Base-by-base conservation (phyloP, 169 alveolate species). In the Cryptosporidium ryanae region DNA sequence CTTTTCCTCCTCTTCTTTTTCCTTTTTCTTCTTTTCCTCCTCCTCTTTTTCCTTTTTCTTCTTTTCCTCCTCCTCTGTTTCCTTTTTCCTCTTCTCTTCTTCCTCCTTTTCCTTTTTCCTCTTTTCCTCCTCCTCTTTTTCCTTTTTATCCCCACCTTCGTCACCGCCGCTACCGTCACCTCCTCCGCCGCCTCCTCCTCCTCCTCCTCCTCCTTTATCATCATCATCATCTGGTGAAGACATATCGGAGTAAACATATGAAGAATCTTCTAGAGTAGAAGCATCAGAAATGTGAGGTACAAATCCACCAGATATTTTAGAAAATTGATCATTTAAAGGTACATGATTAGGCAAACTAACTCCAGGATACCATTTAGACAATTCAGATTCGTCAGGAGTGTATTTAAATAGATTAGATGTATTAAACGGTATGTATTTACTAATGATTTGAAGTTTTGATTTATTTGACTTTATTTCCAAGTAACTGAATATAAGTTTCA, bases 291-390 rank as follows among this genome's bases (percentile, higher is more conserved):
- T 8, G 23, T 61, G 65, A 48, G 82, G 82, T 23, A 67, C n/a
- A 49, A 67, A 67, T 2, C 82, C 82, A 44, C 82, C 82, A 67
- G 82, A 49, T 21, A 67, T 54, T 4, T 12, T 46, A 0, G 82
- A 67, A 38, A 67, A 52, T 4, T 21, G n/a, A 21, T 49, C 23
- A 4, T 61, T 18, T 17, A 31, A 18, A 31, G 67, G 27, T 38
- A 10, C 8, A 38, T 38, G 46, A 6, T 38, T 10, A 38, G 46
- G 46, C 8, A 38, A 38, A 0, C 8, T 10, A 38, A 10, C 46
- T 38, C 13, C 46, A 4, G 8, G 8, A 38, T 38, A 10, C 46
- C 0, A 0, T 38, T 38, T 38, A 6, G n/a, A n/a, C 8, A 38
- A 1, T 0, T 0, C 0, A 52, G 0, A 21, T 52, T 52, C 31